phyloP scores from a whole-genome alignment of 164 flowering plant genomes.

The Echeveria elegans region DNA sequence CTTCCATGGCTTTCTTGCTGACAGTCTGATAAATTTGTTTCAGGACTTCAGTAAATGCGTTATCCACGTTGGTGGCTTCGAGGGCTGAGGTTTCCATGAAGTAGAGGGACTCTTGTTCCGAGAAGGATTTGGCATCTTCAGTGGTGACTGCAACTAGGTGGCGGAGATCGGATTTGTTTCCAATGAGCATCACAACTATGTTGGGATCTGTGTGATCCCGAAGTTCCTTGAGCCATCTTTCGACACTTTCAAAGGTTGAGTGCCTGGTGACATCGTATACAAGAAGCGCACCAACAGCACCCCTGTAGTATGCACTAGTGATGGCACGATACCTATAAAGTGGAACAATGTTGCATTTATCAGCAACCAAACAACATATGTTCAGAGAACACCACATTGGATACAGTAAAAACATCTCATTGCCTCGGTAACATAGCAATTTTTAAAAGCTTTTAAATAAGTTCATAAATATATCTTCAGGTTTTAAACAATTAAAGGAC shows the following conservation, averaged over 20 bases:
- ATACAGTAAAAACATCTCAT: background rate
- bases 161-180: background rate
- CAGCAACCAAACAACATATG: background rate
- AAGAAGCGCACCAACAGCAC: background rate
- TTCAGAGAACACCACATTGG: background rate
- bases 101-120: background rate
- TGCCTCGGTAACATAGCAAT: background rate
- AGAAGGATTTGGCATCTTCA: background rate
- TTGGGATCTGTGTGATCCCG: background rate
- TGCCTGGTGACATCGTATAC: background rate
- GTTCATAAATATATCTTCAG: too few species aligned
- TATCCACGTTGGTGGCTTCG: conserved; percentile 2
- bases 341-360: background rate
- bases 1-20: conserved; percentile 59
- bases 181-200: background rate
- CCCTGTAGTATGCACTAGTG: background rate
- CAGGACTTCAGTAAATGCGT: conserved; percentile 33
- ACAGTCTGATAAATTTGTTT: conserved; percentile 44
- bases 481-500: too few species aligned
- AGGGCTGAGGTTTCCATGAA: background rate
- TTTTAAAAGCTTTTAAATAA: too few species aligned
- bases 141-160: background rate
- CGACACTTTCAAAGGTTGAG: background rate
- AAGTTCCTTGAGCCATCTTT: background rate
- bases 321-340: background rate